A percentile compares a stretch with the other conserved stretches of the same genome.
Evolutionary conservation across 495 filamentous ascomycete genomes (phyloP).

Genomic region (Saxophila tyrrhenica): DNA sequence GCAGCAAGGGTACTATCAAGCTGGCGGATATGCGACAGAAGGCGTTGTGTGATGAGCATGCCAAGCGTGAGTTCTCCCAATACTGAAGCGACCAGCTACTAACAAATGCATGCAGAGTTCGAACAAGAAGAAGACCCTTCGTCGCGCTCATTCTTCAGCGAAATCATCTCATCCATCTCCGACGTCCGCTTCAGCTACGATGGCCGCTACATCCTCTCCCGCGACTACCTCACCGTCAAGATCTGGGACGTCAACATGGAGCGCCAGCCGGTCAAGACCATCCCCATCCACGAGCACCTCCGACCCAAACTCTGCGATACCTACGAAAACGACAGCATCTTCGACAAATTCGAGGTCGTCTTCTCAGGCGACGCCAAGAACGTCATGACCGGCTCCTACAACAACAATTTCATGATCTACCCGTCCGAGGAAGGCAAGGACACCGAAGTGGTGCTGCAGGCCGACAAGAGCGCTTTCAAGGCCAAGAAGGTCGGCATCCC

Average conservation of each 20-base stretch:
- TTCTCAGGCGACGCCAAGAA: conserved; percentile 98
- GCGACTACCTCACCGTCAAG: conserved; percentile 97
- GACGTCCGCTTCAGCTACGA: conserved; percentile 96
- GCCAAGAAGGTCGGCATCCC: conserved; percentile 98
- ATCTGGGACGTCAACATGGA: conserved; percentile 99
- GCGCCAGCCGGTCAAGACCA: conserved; percentile 90
- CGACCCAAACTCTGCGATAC: conserved; percentile 92
- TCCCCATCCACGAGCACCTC: conserved; percentile 95
- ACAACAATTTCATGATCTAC: conserved; percentile 99
- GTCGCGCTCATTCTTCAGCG: conserved; percentile 96
- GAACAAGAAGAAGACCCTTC: conserved; percentile 99
- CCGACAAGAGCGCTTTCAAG: conserved; percentile 98
- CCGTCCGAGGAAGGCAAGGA: conserved; percentile 91
- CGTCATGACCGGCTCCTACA: conserved; percentile 99
- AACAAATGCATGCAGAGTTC: conserved; percentile 54
- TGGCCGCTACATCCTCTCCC: conserved; percentile 91
- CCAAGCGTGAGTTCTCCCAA: conserved; percentile 62
- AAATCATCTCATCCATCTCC: conserved; percentile 98
- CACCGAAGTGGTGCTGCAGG: conserved; percentile 92
- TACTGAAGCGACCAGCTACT: conserved; percentile 5
- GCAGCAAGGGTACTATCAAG: conserved; percentile 98
- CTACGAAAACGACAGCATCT: conserved; percentile 98
- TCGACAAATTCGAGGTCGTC: conserved; percentile 99
- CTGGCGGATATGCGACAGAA: conserved; percentile 96
- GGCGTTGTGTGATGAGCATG: conserved; percentile 88